Conservation (phyloP, 1,139 yeast genomes). For the Nakaseomyces delphensis region DNA sequence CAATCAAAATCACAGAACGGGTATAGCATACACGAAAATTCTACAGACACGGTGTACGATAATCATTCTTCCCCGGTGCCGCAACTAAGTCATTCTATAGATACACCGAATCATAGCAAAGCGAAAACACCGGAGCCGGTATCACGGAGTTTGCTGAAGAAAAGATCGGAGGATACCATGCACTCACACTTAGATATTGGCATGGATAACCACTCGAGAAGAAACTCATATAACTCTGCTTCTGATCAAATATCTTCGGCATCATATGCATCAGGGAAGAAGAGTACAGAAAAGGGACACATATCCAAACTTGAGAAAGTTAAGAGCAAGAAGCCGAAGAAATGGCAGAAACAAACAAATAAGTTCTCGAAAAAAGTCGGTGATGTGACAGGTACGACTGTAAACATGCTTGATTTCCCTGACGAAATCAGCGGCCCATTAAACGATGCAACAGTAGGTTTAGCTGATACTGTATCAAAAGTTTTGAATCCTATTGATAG, state of each 20-base stretch:
- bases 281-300: slow-evolving; percentile 3
- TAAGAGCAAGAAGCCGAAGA: slow-evolving; percentile 17
- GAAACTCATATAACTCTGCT: neutral
- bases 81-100: neutral
- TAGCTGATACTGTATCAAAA: neutral
- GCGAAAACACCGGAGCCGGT: neutral
- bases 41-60: neutral
- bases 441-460: neutral
- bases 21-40: neutral
- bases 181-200: slow-evolving; percentile 1
- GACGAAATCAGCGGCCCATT: slow-evolving; percentile 3
- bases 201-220: neutral
- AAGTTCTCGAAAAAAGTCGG: slow-evolving; percentile 2
- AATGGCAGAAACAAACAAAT: slow-evolving; percentile 19
- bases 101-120: neutral
- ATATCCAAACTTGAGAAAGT: slow-evolving; percentile 19
- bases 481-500: neutral
- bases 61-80: neutral
- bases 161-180: slow-evolving; percentile 2
- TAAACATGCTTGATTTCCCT: neutral
- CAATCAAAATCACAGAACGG: neutral
- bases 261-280: neutral
- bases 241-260: neutral
- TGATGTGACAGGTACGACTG: slow-evolving; percentile 4
- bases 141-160: neutral